These are phyloP conservation scores for Plectosphaerella sp. DNA, from an alignment of 2,329 filamentous ascomycete species.

Conservation along the genomic window DNA sequence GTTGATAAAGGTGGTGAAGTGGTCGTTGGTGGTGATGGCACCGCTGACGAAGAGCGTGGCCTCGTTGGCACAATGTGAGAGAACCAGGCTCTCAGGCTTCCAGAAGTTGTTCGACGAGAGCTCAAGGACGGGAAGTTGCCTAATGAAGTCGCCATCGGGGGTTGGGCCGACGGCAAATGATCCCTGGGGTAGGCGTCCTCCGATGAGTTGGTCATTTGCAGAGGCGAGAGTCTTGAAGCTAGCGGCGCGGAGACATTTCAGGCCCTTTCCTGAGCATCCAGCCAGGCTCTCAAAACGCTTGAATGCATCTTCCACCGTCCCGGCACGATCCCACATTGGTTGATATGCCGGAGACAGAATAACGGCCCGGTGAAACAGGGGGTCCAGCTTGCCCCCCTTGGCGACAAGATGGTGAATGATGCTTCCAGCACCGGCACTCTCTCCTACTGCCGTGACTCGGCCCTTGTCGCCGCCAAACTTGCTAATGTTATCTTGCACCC, in stretches of 20 bases:
- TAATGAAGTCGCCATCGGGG: slow-evolving; percentile 23
- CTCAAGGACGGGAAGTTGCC: slow-evolving; percentile 24
- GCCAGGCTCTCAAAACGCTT: slow-evolving; percentile 24
- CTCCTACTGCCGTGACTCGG: slow-evolving; percentile 43
- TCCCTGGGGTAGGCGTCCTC: slow-evolving; percentile 16
- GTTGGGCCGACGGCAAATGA: slow-evolving; percentile 26
- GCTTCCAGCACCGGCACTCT: slow-evolving; percentile 45
- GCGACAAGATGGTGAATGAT: slow-evolving; percentile 46
- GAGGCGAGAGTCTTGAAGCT: slow-evolving; percentile 14
- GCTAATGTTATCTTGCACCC: slow-evolving; percentile 41
- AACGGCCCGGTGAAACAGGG: slow-evolving; percentile 32
- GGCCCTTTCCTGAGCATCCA: slow-evolving; percentile 20
- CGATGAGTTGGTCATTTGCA: slow-evolving; percentile 22
- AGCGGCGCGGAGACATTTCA: slow-evolving; percentile 21
- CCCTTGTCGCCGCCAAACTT: slow-evolving; percentile 41
- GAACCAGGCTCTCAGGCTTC: slow-evolving; percentile 19
- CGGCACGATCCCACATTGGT: slow-evolving; percentile 26
- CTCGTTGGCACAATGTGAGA: slow-evolving; percentile 25
- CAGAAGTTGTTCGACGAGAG: slow-evolving; percentile 20
- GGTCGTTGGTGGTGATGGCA: slow-evolving; percentile 20
- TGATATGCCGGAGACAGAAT: slow-evolving; percentile 29
- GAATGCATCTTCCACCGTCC: slow-evolving; percentile 21
- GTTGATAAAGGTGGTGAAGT: slow-evolving; percentile 25
- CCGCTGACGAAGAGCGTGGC: slow-evolving; percentile 22
- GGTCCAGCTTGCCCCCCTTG: slow-evolving; percentile 34